These are phyloP conservation scores for Aspergillus amoenus DNA, from an alignment of 2,329 filamentous ascomycete genomes.

Conservation along the genomic window DNA sequence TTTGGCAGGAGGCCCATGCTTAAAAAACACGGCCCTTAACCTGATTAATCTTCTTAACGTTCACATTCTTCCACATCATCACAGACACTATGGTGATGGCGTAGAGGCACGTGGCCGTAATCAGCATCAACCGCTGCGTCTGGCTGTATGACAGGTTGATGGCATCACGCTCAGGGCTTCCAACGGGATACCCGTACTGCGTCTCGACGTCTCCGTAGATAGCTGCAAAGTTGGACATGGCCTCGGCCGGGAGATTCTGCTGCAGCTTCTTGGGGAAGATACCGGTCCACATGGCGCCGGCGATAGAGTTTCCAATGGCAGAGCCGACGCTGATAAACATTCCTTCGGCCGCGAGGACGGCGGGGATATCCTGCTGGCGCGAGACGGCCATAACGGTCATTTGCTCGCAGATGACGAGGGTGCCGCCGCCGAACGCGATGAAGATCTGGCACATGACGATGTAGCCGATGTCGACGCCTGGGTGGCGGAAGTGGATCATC, in stretches of 20 bases:
- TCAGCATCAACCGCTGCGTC: constrained; percentile 34
- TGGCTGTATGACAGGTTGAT: constrained; percentile 40
- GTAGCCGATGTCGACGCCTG: constrained; percentile 50
- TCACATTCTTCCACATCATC: constrained; percentile 40
- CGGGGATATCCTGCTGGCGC: constrained; percentile 55
- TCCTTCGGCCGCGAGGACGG: constrained; percentile 38
- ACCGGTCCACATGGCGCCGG: constrained; percentile 56
- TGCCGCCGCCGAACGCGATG: constrained; percentile 55
- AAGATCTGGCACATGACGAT: constrained; percentile 58
- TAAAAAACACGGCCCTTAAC: constrained; percentile 7
- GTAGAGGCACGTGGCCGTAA: constrained; percentile 30
- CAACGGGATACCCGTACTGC: constrained; percentile 32
- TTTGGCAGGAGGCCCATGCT: neutral
- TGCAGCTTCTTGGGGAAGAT: constrained; percentile 46
- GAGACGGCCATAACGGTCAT: constrained; percentile 59
- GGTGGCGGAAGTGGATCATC: constrained; percentile 57
- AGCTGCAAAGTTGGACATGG: constrained; percentile 36
- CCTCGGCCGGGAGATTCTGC: constrained; percentile 19
- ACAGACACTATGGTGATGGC: constrained; percentile 29
- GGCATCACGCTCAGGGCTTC: constrained; percentile 30
- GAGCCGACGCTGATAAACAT: constrained; percentile 36
- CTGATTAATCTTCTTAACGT: constrained; percentile 30
- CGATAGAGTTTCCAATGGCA: constrained; percentile 34
- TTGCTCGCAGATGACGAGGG: constrained; percentile 56
- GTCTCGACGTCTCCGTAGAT: constrained; percentile 22